phyloP scores from a whole-genome alignment of 192 early-diverging fungal genomes.

The Allomyces macrogynus region DNA sequence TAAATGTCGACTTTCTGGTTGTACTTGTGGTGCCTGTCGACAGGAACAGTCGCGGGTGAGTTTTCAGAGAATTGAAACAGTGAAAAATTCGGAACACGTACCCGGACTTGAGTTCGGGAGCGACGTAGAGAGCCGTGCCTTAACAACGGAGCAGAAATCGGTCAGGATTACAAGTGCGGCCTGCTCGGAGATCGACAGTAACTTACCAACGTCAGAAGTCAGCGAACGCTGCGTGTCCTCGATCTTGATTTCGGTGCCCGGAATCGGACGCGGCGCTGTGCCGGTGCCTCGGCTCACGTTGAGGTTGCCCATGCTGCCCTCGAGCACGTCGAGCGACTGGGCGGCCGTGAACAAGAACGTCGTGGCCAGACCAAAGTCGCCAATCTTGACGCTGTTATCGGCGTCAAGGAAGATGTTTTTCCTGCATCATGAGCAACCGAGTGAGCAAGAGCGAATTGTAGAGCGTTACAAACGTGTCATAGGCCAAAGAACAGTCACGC shows the following conservation, averaged over 20 bases:
- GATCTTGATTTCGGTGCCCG: background rate
- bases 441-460: too few species aligned
- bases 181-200: too few species aligned
- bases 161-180: too few species aligned
- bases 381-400: slow-evolving; percentile 29
- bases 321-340: background rate
- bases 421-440: too few species aligned
- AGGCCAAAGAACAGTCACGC: slow-evolving; percentile 5
- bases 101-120: slow-evolving; percentile 22
- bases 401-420: slow-evolving; percentile 20
- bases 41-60: too few species aligned
- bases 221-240: slow-evolving; percentile 29
- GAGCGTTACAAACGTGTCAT: too few species aligned
- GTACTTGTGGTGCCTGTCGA: slow-evolving; percentile 18
- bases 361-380: slow-evolving; percentile 58
- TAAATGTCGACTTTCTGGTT: slow-evolving; percentile 68
- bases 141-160: too few species aligned
- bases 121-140: slow-evolving; percentile 82
- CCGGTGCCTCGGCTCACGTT: too few species aligned
- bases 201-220: slow-evolving; percentile 41
- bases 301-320: too few species aligned
- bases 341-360: slow-evolving; percentile 9
- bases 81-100: background rate
- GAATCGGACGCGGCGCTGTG: too few species aligned
- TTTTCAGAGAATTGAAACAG: too few species aligned